These are phyloP conservation scores for Simmondsia chinensis DNA, from an alignment of 148 eudicot species.

Conservation along the genomic window DNA sequence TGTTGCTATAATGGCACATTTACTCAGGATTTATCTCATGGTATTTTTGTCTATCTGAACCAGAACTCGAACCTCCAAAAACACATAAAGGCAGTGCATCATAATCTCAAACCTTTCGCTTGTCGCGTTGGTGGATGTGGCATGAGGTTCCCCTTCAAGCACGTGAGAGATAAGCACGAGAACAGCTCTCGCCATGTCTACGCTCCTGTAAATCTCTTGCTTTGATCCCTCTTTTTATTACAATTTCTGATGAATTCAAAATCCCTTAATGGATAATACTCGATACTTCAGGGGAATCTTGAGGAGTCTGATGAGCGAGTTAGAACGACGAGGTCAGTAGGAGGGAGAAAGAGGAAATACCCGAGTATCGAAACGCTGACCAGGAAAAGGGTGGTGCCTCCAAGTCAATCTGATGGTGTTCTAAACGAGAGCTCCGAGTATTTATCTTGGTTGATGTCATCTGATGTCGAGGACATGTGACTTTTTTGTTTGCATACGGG, in stretches of 20 bases:
- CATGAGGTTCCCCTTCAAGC: conserved; percentile 78
- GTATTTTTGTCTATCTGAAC: background rate
- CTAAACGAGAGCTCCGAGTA: conserved; percentile 10
- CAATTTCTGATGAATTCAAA: background rate
- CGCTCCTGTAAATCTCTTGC: conserved; percentile 28
- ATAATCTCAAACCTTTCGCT: conserved; percentile 37
- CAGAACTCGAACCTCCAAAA: conserved; percentile 86
- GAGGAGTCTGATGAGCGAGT: conserved; percentile 33
- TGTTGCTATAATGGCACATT: background rate
- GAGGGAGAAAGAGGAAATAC: conserved; percentile 25
- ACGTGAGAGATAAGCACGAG: conserved; percentile 89
- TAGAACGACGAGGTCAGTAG: conserved; percentile 24
- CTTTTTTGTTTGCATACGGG: no score
- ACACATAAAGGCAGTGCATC: conserved; percentile 76
- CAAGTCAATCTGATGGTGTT: conserved; percentile 11
- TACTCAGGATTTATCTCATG: background rate
- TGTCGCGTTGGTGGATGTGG: conserved; percentile 73
- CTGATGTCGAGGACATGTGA: conserved; percentile 14
- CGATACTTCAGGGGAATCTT: conserved; percentile 23
- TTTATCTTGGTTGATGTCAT: conserved; percentile 28
- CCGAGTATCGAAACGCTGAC: conserved; percentile 23
- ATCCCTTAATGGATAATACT: background rate
- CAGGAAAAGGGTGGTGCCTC: conserved; percentile 29
- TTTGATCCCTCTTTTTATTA: background rate
- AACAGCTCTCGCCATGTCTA: conserved; percentile 55